Percentiles rank a stretch among this genome's conserved stretches.
Conservation (phyloP, 202 grass and related monocot genomes). For the Bolboschoenoplectus hybrid region DNA sequence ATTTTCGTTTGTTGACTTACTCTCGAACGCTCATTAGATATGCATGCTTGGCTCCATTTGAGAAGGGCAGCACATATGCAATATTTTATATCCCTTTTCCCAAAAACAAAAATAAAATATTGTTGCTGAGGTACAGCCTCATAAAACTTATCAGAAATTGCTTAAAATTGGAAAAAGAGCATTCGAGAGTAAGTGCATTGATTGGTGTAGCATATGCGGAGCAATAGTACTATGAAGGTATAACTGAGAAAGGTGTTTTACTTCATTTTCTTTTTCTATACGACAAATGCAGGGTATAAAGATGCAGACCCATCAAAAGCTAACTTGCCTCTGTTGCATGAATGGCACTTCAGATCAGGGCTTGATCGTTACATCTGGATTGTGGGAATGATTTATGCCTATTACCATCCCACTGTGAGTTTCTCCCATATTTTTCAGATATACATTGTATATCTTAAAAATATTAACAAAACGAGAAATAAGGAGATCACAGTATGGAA, state of each 20-base stretch:
- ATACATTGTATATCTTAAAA: neutral
- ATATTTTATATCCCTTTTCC: neutral
- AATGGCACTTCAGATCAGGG: conserved; percentile 96
- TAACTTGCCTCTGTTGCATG: conserved; percentile 75
- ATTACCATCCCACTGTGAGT: conserved; percentile 93
- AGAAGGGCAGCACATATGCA: conserved; percentile 20
- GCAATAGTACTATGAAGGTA: neutral
- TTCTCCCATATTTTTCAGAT: conserved; percentile 36
- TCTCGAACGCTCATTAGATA: neutral
- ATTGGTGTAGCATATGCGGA: neutral
- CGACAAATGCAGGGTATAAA: conserved; percentile 62
- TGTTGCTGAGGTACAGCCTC: neutral
- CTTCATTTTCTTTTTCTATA: neutral
- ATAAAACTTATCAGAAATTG: neutral
- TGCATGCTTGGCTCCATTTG: conserved; percentile 1
- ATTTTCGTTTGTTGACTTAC: too few species aligned
- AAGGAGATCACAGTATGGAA: conserved; percentile 18
- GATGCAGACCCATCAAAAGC: conserved; percentile 87
- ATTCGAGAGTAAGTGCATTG: neutral
- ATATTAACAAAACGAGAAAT: conserved; percentile 25
- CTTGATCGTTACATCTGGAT: conserved; percentile 99
- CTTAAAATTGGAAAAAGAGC: neutral
- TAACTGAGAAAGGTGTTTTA: conserved; percentile 19
- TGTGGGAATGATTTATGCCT: conserved; percentile 98
- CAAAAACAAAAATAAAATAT: neutral